Evolutionary conservation across 176 grass and related monocot species (phyloP), one percentile per base, ranked within the genome.

Genomic region (Pontederia crassipes): DNA sequence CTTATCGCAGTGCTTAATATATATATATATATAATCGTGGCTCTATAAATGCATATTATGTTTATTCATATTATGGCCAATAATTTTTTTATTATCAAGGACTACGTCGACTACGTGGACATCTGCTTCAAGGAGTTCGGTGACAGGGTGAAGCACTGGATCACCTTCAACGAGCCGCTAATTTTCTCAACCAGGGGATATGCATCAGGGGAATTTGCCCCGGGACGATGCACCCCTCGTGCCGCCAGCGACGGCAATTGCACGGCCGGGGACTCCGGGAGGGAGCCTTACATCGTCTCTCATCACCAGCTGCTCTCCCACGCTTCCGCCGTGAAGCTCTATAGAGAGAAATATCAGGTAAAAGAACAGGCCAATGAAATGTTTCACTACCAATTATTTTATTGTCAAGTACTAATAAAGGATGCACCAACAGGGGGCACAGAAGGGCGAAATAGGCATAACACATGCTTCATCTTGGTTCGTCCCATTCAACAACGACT

Each of bases 121-220:
- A 60, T 82, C 1, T 85, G 80, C 79, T 95, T 87, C 74, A 68
- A 17, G 1, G 83, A 89, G 45, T 95, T 95, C 46, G 86, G 90
- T 52, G 86, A 89, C 59, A 72, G 86, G 0, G 86, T 95, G n/a
- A 81, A 95, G 72, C 48, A 63, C 71, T 95, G 86, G 90, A 86
- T 80, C n/a, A 95, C 80, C 18, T 74, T 83, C 40, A 83, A 83
- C 24, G 80, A 83, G 62, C 80, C 80, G 11, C 58, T n/a, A 55
- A 58, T 64, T 7, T 73, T 16, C 9, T 78, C 80, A 20, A 14
- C 58, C 8, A 9, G 17, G 2, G 86, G 83, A n/a, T 95, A 95
- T 14, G 67, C 59, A 26, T 4, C 10, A 2, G 82, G 83, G 15
- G 1, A 10, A 4, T 50, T 51, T 53, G 81, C 90, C 4, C 86